A percentile compares a stretch with the other conserved stretches of the same genome.
phyloP scores from a whole-genome alignment of 257 asterid species.

The Mitragyna speciosa region DNA sequence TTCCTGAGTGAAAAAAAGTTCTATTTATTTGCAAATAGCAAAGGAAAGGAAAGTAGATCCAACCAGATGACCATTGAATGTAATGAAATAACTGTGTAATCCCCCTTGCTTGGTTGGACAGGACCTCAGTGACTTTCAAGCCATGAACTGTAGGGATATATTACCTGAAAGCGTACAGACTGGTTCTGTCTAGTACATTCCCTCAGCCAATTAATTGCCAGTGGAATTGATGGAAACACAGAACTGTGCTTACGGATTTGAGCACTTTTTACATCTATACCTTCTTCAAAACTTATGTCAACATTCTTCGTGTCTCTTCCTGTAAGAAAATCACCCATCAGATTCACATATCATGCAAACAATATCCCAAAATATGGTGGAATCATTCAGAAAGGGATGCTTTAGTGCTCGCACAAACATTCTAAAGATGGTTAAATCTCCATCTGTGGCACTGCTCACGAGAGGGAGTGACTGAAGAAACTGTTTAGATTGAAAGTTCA shows the following conservation, averaged over 20 bases:
- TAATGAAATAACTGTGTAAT: neutral
- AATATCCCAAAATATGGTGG: neutral
- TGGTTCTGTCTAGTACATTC: slow-evolving; percentile 56
- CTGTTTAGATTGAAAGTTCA: neutral
- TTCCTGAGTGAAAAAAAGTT: neutral
- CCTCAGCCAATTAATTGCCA: slow-evolving; percentile 89
- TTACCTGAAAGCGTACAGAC: slow-evolving; percentile 79
- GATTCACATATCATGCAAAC: neutral
- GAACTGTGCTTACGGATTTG: slow-evolving; percentile 57
- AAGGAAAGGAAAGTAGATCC: neutral
- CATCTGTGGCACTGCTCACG: neutral
- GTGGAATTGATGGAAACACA: slow-evolving; percentile 80
- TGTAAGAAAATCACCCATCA: slow-evolving; percentile 28
- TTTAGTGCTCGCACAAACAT: neutral
- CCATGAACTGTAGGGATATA: neutral
- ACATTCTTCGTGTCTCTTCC: slow-evolving; percentile 57
- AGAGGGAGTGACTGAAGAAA: neutral
- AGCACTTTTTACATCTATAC: slow-evolving; percentile 38
- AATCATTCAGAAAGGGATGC: neutral
- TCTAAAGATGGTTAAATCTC: neutral
- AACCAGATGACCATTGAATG: neutral
- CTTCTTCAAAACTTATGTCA: slow-evolving; percentile 50
- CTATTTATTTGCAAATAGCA: neutral
- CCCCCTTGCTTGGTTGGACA: no score
- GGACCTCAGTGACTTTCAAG: no score